A percentile compares a stretch with the other conserved stretches of the same genome.
These are phyloP conservation scores for Solanum appendiculatum DNA, from an alignment of 257 asterid species.

Conservation along the genomic window DNA sequence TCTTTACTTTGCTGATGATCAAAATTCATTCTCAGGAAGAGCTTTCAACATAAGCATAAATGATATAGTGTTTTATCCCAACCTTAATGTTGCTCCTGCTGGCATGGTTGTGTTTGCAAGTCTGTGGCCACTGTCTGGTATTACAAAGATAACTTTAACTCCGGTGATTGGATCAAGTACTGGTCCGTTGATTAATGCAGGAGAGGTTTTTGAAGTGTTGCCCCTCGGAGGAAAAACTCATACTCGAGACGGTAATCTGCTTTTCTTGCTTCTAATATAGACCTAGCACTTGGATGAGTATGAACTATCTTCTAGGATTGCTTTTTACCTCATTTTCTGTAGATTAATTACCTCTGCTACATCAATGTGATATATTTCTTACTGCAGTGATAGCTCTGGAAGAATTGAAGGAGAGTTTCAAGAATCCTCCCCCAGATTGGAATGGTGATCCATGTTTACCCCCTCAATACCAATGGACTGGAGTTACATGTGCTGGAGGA, in stretches of 20 bases:
- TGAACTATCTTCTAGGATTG: neutral
- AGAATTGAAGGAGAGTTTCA: conserved; percentile 46
- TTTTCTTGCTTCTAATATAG: neutral
- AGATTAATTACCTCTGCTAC: neutral
- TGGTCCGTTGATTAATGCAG: conserved; percentile 84
- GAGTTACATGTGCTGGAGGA: conserved; percentile 71
- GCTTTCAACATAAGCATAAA: conserved; percentile 50
- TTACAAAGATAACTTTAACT: conserved; percentile 54
- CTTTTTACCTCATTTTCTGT: neutral
- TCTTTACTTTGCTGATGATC: conserved; percentile 73
- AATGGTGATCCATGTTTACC: conserved; percentile 96
- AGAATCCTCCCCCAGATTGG: conserved; percentile 84
- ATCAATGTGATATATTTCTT: neutral
- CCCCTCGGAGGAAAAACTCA: conserved; percentile 65
- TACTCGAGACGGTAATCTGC: conserved; percentile 63
- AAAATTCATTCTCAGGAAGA: conserved; percentile 35
- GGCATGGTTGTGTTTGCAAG: conserved; percentile 62
- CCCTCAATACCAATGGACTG: conserved; percentile 69
- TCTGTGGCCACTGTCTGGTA: conserved; percentile 75
- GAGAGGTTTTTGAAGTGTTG: conserved; percentile 70
- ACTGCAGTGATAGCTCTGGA: conserved; percentile 68
- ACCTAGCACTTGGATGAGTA: neutral
- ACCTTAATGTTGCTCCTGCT: conserved; percentile 49
- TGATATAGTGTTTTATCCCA: conserved; percentile 43
- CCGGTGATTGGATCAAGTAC: conserved; percentile 55